Base-by-base conservation (phyloP, 2,329 filamentous ascomycete genomes). In the Penicillium sp. region DNA sequence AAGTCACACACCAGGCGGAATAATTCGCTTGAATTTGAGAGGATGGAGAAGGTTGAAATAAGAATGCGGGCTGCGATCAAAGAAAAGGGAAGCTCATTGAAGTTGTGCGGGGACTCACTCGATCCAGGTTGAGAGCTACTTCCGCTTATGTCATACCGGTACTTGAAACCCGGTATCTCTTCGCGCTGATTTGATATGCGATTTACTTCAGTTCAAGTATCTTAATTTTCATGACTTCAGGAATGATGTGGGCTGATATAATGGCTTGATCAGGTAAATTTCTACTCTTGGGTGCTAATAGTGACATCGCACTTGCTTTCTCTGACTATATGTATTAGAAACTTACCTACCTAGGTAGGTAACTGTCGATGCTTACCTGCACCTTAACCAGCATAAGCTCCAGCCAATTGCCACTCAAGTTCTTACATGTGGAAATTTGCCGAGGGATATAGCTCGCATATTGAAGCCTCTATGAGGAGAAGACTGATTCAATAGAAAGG, bases 121-220 rank as follows among this genome's bases (percentile, higher is more conserved):
- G 37, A 55, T 46, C 42, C 46, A 40, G 32, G 44, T 55, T 40
- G 35, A 35, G 40, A 64, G 61, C 61, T 50, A 38, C 37, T 26
- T 56, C 56, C 37, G 63, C 63, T 66, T 64, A 66, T 64, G 63
- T 64, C 62, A 64, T 63, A 32, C 37, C 43, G 32, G 50, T 49
- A 54, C 31, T 35, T 57, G 2, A n/a, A 45, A 26, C 22, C 6
- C 44, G 22, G 53, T 55, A 44, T 13, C 16, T 16, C 3, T 18
- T 4, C 31, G 5, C 22, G 6, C 6, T 34, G 2, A 22, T 31
- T 31, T 43, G 6, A 34, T 8, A 6, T 38, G n/a, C 8, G n/a
- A 43, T 37, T 16, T 44, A 56, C 49, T 24, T 53, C 1, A 14
- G 1, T n/a, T 10, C 14, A 44, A 42, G 51, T 54, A 54, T 22